Evolutionary conservation across 306 rosid genomes (phyloP), one percentile per base, ranked within the genome.

Genomic region (Citrullus amarus): DNA sequence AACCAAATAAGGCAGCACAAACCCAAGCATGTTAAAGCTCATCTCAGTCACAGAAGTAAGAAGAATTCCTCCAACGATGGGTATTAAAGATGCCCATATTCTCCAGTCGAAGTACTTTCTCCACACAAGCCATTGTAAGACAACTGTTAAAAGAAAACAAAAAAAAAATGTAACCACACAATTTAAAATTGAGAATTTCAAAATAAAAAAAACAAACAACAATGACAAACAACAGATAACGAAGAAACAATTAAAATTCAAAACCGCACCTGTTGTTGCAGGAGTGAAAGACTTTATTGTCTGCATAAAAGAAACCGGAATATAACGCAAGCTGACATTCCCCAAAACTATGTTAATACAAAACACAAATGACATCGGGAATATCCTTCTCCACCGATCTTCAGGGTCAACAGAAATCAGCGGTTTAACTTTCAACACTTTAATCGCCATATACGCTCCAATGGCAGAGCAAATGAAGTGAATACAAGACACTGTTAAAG

Each of bases 301-400:
- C 91, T 94, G 98, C 98, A 95, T 95, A 84, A 95, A 95, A 57
- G 98, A 95, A 81, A 95, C 98, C 66, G 98, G 98, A 82, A 95
- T 92, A 87, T 95, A 95, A 44, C 98, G 89, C 32, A 95, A 76
- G 86, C 98, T 95, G 76, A 95, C 98, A 81, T 95, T 95, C 79
- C 98, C 98, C 88, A 95, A 79, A 39, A 95, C 97, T 78, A 95
- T 94, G 86, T 94, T 94, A 67, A 94, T 92, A 59, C 98, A 94
- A 81, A 94, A 94, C 80, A 94, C 98, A 68, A 95, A 92, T n/a
- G 98, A 95, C 98, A 95, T 95, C 7, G 98, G 98, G 80, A 95
- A 95, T 75, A 95, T 95, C 86, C 98, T 92, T 82, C 85, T 89
- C 98, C 93, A 92, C 80, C 95, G 95, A 88, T 92, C 98, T 85